Conservation (phyloP, 2,329 filamentous ascomycete genomes). For the Xylaria sp. region DNA sequence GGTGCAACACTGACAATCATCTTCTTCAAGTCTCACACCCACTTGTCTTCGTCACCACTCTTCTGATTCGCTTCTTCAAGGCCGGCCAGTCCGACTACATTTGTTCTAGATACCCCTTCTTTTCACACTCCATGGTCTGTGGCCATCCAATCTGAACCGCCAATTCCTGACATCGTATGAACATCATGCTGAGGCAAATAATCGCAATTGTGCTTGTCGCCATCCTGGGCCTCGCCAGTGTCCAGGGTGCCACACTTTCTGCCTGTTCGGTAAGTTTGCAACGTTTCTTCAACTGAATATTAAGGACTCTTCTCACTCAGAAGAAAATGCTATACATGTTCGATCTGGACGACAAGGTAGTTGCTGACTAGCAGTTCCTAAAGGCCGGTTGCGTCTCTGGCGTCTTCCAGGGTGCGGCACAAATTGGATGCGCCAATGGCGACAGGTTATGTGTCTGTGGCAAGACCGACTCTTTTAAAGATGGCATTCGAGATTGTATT, state of each 20-base stretch:
- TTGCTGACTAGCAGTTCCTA: constrained; percentile 31
- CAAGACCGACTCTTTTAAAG: constrained; percentile 45
- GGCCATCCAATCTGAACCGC: constrained; percentile 16
- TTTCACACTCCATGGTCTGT: constrained; percentile 18
- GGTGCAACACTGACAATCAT: constrained; percentile 27
- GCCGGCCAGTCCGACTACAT: constrained; percentile 42
- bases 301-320: not conserved
- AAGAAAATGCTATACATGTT: not conserved
- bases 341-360: not conserved
- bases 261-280: constrained; percentile 44
- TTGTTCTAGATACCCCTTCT: constrained; percentile 43
- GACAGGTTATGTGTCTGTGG: constrained; percentile 56
- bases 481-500: constrained; percentile 57
- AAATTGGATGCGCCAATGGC: constrained; percentile 45
- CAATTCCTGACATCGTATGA: constrained; percentile 10
- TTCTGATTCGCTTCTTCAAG: constrained; percentile 35
- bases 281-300: not conserved
- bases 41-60: constrained; percentile 30
- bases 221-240: constrained; percentile 39
- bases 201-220: constrained; percentile 33
- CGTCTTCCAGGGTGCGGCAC: constrained; percentile 40
- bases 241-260: constrained; percentile 39
- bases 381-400: constrained; percentile 48
- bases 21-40: constrained; percentile 15
- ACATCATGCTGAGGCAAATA: constrained; percentile 38